phyloP scores from a whole-genome alignment of 139 green algal species.

The Micromonas commoda region DNA sequence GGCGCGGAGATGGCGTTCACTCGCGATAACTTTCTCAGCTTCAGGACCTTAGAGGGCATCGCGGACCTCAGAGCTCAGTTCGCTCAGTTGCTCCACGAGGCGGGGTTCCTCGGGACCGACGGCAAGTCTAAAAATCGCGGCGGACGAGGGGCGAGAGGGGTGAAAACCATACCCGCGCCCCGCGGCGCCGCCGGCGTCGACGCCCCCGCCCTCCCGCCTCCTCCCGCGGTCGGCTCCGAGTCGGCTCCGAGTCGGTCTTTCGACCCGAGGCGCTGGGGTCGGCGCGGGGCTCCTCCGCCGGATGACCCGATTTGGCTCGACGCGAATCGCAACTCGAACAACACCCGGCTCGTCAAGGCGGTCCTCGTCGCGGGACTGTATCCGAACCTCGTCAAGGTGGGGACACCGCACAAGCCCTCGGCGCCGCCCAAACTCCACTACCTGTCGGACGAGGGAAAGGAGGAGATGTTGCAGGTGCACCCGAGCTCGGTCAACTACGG shows the following conservation, averaged over 20 bases:
- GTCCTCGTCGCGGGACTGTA: conserved; percentile 38
- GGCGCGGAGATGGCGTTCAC: conserved; percentile 17
- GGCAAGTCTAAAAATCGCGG: neutral
- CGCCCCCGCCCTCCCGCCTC: too few species aligned
- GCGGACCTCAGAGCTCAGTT: conserved; percentile 78
- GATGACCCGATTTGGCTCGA: neutral
- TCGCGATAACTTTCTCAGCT: conserved; percentile 23
- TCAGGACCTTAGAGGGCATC: conserved; percentile 58
- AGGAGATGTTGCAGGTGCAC: conserved; percentile 14
- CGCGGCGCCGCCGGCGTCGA: too few species aligned
- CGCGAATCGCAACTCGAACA: conserved; percentile 16
- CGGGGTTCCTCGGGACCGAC: conserved; percentile 37
- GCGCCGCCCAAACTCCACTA: neutral
- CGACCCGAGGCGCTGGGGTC: neutral
- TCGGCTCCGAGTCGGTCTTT: neutral
- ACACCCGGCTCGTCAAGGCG: conserved; percentile 31
- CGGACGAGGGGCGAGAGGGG: neutral
- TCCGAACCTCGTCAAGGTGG: conserved; percentile 29
- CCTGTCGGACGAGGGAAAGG: neutral
- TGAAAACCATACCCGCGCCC: too few species aligned
- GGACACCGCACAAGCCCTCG: neutral
- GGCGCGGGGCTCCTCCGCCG: neutral
- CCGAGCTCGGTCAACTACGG: conserved; percentile 21
- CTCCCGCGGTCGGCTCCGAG: too few species aligned
- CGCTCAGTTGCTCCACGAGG: conserved; percentile 69